Conservation (phyloP, 179 eudicot genomes). For the Drosera spatulata region DNA sequence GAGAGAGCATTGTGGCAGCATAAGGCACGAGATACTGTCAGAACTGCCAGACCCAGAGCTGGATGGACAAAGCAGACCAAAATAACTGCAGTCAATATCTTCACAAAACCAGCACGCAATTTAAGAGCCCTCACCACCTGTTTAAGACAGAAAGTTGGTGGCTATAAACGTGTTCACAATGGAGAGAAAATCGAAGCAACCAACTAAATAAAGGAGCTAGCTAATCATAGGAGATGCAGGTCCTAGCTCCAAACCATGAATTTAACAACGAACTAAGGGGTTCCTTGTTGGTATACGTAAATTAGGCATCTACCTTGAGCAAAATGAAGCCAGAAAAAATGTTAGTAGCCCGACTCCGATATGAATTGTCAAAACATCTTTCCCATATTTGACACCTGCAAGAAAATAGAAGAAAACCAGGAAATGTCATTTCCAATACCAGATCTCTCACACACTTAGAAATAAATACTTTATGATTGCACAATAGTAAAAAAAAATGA, state of each 20-base stretch:
- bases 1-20: slow-evolving; percentile 76
- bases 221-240: neutral
- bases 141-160: slow-evolving; percentile 4
- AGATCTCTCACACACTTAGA: neutral
- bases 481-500: no score
- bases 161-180: neutral
- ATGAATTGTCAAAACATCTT: slow-evolving; percentile 29
- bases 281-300: slow-evolving; percentile 5
- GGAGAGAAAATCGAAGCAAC: no score
- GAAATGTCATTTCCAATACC: neutral
- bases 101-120: slow-evolving; percentile 44
- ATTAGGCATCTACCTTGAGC: slow-evolving; percentile 38
- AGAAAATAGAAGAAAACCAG: slow-evolving; percentile 8
- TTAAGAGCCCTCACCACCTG: slow-evolving; percentile 63
- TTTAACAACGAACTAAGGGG: neutral
- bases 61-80: slow-evolving; percentile 87
- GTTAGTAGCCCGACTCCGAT: slow-evolving; percentile 35
- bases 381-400: slow-evolving; percentile 68
- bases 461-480: no score
- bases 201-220: no score
- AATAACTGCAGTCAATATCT: slow-evolving; percentile 43
- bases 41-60: slow-evolving; percentile 63
- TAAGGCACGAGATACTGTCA: slow-evolving; percentile 56
- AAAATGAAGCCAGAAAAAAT: slow-evolving; percentile 43
- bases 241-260: neutral